Evolutionary conservation across 1,139 yeast genomes (phyloP).

Genomic region (Yamadazyma blattariae): DNA sequence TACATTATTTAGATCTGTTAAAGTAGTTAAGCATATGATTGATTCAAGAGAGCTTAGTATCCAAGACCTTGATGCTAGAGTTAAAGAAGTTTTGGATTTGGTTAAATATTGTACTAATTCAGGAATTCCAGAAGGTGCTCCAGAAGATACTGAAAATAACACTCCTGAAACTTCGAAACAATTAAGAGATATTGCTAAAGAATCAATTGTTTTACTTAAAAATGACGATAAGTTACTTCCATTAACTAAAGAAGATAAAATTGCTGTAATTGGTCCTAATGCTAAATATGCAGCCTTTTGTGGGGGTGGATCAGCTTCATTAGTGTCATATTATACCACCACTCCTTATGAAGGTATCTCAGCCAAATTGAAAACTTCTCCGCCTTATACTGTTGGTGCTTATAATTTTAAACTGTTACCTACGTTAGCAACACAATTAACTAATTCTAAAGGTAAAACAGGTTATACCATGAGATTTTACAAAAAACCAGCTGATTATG

Average conservation of each 20-base stretch:
- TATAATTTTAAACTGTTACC: conserved; percentile 13
- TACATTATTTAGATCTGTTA: conserved; percentile 38
- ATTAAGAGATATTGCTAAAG: conserved; percentile 46
- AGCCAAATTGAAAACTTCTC: conserved; percentile 7
- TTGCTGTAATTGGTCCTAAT: conserved; percentile 31
- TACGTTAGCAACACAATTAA: conserved; percentile 11
- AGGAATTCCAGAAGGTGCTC: conserved; percentile 29
- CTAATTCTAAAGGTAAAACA: conserved; percentile 10
- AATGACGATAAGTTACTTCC: conserved; percentile 45
- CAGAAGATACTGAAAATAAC: conserved; percentile 21
- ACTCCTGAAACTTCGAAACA: conserved; percentile 38
- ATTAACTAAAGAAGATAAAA: conserved; percentile 20
- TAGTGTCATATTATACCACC: conserved; percentile 21
- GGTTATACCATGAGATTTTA: conserved; percentile 14
- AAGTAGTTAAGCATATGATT: conserved; percentile 24
- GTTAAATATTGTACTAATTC: conserved; percentile 37
- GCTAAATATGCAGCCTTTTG: conserved; percentile 23
- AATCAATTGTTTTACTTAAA: conserved; percentile 49
- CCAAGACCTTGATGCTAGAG: conserved; percentile 40
- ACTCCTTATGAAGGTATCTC: conserved; percentile 25
- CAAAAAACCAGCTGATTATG: conserved; percentile 8
- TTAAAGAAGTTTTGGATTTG: conserved; percentile 40
- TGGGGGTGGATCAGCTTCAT: conserved; percentile 31
- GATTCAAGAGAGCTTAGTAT: conserved; percentile 25
- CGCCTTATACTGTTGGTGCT: conserved; percentile 15